Base-by-base conservation (phyloP, 2,329 filamentous ascomycete genomes). In the Diaporthe capsici region DNA sequence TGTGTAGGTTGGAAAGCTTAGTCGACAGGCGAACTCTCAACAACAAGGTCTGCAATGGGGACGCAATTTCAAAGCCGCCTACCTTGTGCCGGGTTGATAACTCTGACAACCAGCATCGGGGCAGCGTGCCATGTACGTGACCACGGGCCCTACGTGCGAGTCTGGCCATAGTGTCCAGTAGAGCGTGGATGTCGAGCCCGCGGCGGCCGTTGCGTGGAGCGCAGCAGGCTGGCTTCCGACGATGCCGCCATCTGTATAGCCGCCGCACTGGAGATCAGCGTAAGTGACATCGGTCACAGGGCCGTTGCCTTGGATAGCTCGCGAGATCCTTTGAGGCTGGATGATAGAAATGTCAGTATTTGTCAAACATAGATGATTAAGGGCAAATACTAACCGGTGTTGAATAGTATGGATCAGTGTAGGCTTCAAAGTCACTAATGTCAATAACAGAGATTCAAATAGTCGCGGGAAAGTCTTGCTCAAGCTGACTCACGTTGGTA, bases 101-200 rank as follows among this genome's bases (percentile, higher is more conserved):
- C 83, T 82, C 72, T 87, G 85, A 80, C 89, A 91, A 1, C 89
- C 86, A 0, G 83, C 80, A 58, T 88, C 86, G 0, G 89, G 88
- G 81, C 90, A 92, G 47, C 85, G 84, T 6, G 90, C 90, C 89
- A 92, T 90, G 79, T 92, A 92, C 0, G 90, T 92, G 74, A 92
- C 84, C 1, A 88, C 81, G 1, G 90, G 90, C 0, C 90, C 90
- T 42, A 88, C 83, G 75, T 90, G 89, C 7, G 84, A 87, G 10
- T 87, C 85, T 0, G 86, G 85, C 86, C 86, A 88, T 2, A 87
- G 79, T 7, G 90, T 92, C 90, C 90, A 92, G 73, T 83, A 83
- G 4, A 92, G 84, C 13, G 85, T 87, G 49, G 92, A 88, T 0
- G 84, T 85, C 2, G 86, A 88, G 3, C 90, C 90, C 4, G 90